These are phyloP conservation scores for Penicillium sp. DNA, from an alignment of 2,329 filamentous ascomycete genomes.

Conservation along the genomic window DNA sequence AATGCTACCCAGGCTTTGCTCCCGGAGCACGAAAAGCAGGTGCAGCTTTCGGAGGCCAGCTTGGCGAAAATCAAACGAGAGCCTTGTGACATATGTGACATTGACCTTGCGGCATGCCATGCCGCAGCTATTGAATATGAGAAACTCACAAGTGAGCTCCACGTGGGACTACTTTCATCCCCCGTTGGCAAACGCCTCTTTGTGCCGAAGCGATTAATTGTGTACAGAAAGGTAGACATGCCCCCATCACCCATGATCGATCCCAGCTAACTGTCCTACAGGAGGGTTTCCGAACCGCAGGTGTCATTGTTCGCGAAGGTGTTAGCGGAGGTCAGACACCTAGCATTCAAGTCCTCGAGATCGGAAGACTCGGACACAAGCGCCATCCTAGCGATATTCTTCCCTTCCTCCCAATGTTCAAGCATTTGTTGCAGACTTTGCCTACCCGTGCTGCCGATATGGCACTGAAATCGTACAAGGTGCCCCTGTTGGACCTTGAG, in stretches of 20 bases:
- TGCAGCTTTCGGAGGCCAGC: slow-evolving; percentile 84
- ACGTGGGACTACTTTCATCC: slow-evolving; percentile 67
- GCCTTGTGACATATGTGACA: slow-evolving; percentile 70
- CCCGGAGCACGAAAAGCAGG: slow-evolving; percentile 89
- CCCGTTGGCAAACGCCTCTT: slow-evolving; percentile 76
- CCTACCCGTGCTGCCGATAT: too few relatives aligned
- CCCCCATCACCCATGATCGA: not conserved
- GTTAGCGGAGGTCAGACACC: slow-evolving; percentile 56
- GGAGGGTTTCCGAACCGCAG: slow-evolving; percentile 73
- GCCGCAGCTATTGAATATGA: slow-evolving; percentile 71
- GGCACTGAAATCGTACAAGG: too few relatives aligned
- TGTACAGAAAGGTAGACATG: slow-evolving; percentile 57
- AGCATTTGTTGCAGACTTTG: slow-evolving; percentile 60
- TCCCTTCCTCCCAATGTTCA: too few relatives aligned
- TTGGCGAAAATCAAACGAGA: slow-evolving; percentile 83
- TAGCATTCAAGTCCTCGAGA: slow-evolving; percentile 67
- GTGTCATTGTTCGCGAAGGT: slow-evolving; percentile 70
- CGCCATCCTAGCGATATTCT: slow-evolving; percentile 76
- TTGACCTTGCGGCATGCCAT: slow-evolving; percentile 70
- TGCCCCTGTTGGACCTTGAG: slow-evolving; percentile 71
- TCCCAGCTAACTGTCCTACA: too few relatives aligned
- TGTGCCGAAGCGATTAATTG: slow-evolving; percentile 62
- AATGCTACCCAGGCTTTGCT: slow-evolving; percentile 90
- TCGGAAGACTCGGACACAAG: slow-evolving; percentile 58
- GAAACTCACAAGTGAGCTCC: slow-evolving; percentile 69